These are phyloP conservation scores for Periconia macrospinosa DNA, from an alignment of 2,329 filamentous ascomycete species.

Conservation along the genomic window DNA sequence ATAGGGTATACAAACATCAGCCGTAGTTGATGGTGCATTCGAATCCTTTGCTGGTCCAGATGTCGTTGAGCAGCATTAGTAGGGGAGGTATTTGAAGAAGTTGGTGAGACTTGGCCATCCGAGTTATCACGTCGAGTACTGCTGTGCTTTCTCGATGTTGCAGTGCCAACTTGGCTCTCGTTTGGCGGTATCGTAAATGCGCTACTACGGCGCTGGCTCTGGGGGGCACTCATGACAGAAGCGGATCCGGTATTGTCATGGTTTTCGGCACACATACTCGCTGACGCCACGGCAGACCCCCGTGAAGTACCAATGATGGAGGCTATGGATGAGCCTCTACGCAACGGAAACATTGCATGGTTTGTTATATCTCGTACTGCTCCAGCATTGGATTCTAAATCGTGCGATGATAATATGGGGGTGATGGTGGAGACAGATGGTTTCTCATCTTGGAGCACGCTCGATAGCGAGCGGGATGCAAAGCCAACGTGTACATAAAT, in stretches of 20 bases:
- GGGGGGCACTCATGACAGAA: not conserved
- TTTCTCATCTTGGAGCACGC: conserved; percentile 14
- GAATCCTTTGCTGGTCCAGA: conserved; percentile 47
- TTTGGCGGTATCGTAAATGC: not conserved
- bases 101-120: too few species aligned
- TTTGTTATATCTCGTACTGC: conserved; percentile 1
- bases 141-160: not conserved
- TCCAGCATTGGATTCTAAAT: conserved; percentile 3
- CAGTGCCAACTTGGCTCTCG: not conserved
- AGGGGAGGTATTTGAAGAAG: conserved; percentile 7
- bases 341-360: conserved; percentile 8
- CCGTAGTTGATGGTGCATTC: conserved; percentile 68
- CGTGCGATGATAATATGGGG: conserved; percentile 2
- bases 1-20: conserved; percentile 76
- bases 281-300: conserved; percentile 3
- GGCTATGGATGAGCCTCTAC: conserved; percentile 8
- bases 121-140: too few species aligned
- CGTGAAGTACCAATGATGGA: conserved; percentile 3
- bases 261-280: not conserved
- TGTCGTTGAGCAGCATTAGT: conserved; percentile 41
- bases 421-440: conserved; percentile 12
- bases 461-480: conserved; percentile 41
- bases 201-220: not conserved
- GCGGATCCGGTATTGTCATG: not conserved
- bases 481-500: conserved; percentile 70